Base-by-base conservation (phyloP, 2,329 filamentous ascomycete genomes). In the Fusarium nurragi region DNA sequence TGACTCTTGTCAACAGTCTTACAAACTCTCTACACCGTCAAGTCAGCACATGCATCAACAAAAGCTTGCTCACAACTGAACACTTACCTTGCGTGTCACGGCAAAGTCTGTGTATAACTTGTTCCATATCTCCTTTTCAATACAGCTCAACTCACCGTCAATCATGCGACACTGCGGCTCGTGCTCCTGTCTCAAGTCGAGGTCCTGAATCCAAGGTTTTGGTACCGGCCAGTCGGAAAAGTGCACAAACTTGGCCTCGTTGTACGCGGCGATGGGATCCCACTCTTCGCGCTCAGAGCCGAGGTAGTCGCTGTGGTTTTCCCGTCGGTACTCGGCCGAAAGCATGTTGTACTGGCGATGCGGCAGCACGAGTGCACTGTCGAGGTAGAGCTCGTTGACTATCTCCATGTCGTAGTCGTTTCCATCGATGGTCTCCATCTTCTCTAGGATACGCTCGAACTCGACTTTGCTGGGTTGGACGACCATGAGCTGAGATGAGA, bases 181-280 rank as follows among this genome's bases (percentile, higher is more conserved):
- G 1, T 46, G 51, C 36, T 49, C 12, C 16, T 23, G 14, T 13
- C 50, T 36, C 22, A 49, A 13, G 4, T 46, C 60, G 0, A 26
- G 23, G 21, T 62, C 62, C 5, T 52, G 26, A 0, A 66, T 39
- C 82, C 82, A 84, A 1, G 82, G 82, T 68, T 92, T 92, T 0
- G 89, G 88, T 18, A 90, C 71, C 2, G 89, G 90, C 86, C 86
- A 90, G 73, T 92, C 90, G 9, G 86, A 89, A 74, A 92, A 92
- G 72, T 92, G 89, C 3, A 92, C 78, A 25, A 89, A 81, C 64
- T 90, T 90, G 10, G 88, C 86, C 69, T 90, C 86, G 18, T 81
- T 80, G 41, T 85, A 77, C 1, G 82, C 80, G 18, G 73, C 53
- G 50, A 74, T n/a, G 0, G 88, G 80, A 71, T 90, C 84, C 87